Base-by-base conservation (phyloP, 2,329 filamentous ascomycete species). In the Neoascochyta sp. region DNA sequence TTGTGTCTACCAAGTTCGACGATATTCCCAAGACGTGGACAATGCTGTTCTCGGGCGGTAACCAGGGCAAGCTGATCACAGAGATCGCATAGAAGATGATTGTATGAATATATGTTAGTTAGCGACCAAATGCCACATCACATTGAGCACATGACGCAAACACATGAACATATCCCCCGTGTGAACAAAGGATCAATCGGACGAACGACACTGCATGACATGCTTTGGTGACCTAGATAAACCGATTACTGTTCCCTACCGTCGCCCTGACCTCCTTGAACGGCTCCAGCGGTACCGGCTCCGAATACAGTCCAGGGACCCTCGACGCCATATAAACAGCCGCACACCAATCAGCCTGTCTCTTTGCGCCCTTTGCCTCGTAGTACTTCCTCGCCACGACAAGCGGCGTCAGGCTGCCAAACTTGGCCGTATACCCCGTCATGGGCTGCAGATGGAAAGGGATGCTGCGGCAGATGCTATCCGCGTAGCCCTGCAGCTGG, bases 21-120 rank as follows among this genome's bases (percentile, higher is more conserved):
- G 65, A 70, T 32, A 49, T 73, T 7, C 70, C 69, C 2, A 64
- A 64, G 50, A 70, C 67, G 14, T 74, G 70, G 70, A 48, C 62
- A 43, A 59, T 64, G 57, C 45, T 74, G 42, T 74, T 73, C 36
- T 50, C 62, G 8, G 70, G 70, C 3, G 62, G 50, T 1, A 71
- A 72, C 43, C 65, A 58, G 26, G 69, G 69, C 11, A 73, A 73
- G 56, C 50, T 72, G 30, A 45, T 69, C 23, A 71, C 68, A 11
- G 48, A 65, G 39, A 32, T 61, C 16, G n/a, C n/a, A n/a, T n/a
- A n/a, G n/a, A n/a, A n/a, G n/a, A n/a, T n/a, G n/a, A n/a, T n/a
- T n/a, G n/a, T n/a, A n/a, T n/a, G n/a, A n/a, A n/a, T n/a, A n/a
- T n/a, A n/a, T n/a, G n/a, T n/a, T n/a, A n/a, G n/a, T n/a, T n/a